Evolutionary conservation across 108 stramenopile species (phyloP).

Genomic region (Bacterosira constricta): DNA sequence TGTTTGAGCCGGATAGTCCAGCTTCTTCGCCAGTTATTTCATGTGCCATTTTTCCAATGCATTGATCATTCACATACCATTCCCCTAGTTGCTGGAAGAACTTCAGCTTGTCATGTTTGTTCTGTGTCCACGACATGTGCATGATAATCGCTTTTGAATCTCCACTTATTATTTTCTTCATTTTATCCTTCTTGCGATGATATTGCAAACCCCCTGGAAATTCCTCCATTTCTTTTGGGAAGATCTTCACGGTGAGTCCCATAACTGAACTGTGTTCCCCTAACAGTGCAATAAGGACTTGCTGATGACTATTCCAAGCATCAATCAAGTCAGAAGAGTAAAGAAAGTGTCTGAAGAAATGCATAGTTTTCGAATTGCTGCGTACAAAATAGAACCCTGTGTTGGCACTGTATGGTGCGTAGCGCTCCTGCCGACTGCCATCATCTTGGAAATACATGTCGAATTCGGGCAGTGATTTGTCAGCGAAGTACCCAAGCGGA

Average conservation of each 20-base stretch:
- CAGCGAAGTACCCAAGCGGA: conserved; percentile 63
- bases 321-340: conserved; percentile 63
- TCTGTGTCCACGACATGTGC: conserved; percentile 86
- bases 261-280: conserved; percentile 65
- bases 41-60: conserved; percentile 35
- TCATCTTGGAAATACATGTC: conserved; percentile 55
- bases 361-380: conserved; percentile 54
- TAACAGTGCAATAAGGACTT: conserved; percentile 60
- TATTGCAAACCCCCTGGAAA: conserved; percentile 61
- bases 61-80: conserved; percentile 68
- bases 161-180: conserved; percentile 52
- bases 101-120: conserved; percentile 80
- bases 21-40: conserved; percentile 20
- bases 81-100: conserved; percentile 82
- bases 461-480: conserved; percentile 25
- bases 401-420: conserved; percentile 72
- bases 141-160: conserved; percentile 43
- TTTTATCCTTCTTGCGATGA: conserved; percentile 42
- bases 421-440: conserved; percentile 51
- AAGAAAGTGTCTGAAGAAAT: conserved; percentile 61
- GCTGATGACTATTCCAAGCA: conserved; percentile 70
- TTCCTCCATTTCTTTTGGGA: conserved; percentile 55
- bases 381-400: conserved; percentile 90
- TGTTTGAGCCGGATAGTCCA: no score
- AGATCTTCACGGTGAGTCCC: conserved; percentile 80